Evolutionary conservation across 345 rosid genomes (phyloP).

Genomic region (Brassica nigra): DNA sequence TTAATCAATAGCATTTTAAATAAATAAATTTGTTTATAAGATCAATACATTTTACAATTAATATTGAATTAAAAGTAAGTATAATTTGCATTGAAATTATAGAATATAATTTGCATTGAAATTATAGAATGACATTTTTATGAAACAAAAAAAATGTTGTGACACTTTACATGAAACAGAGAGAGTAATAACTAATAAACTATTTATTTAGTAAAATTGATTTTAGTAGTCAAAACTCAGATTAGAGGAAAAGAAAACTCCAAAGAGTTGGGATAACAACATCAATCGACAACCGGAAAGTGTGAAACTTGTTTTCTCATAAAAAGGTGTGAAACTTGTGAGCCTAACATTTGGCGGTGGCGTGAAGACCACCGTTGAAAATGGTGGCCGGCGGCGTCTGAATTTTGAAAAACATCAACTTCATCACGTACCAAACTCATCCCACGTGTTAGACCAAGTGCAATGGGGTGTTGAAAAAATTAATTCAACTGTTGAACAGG

Average conservation of each 20-base stretch:
- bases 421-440: constrained; percentile 35
- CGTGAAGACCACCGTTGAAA: constrained; percentile 38
- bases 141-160: too few relatives aligned
- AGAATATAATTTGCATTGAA: too few relatives aligned
- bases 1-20: too few relatives aligned
- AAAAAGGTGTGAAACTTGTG: not conserved
- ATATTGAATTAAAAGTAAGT: too few relatives aligned
- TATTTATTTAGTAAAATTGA: not conserved
- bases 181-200: not conserved
- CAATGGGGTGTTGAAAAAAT: too few relatives aligned
- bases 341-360: constrained; percentile 28
- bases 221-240: not conserved
- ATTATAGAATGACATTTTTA: too few relatives aligned
- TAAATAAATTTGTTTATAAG: too few relatives aligned
- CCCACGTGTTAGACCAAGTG: constrained; percentile 46
- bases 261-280: constrained; percentile 4
- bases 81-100: too few relatives aligned
- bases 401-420: constrained; percentile 10
- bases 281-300: constrained; percentile 2
- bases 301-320: not conserved
- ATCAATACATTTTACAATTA: too few relatives aligned
- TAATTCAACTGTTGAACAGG: too few relatives aligned
- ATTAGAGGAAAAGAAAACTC: not conserved
- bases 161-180: too few relatives aligned
- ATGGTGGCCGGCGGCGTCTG: constrained; percentile 50